Evolutionary conservation across 768 basidiomycete species (phyloP).

Genomic region (Amanita molliuscula): DNA sequence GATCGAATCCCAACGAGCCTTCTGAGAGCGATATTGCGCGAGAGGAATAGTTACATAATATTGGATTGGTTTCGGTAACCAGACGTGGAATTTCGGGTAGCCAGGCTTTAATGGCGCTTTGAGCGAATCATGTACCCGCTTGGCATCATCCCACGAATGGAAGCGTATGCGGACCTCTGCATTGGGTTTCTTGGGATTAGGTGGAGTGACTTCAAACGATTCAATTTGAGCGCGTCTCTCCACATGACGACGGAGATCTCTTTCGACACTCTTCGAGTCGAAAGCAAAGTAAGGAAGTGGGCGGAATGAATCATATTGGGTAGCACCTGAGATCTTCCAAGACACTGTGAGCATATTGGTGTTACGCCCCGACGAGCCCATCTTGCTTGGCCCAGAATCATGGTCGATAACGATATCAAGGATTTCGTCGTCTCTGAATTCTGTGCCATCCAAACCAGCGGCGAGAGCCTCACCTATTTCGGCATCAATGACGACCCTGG

Average conservation of each 20-base stretch:
- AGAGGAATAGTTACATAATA: slow-evolving; percentile 38
- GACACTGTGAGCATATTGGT: slow-evolving; percentile 34
- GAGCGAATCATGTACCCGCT: slow-evolving; percentile 26
- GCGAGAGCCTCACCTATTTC: slow-evolving; percentile 33
- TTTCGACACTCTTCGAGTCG: not conserved
- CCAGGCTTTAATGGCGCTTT: slow-evolving; percentile 16
- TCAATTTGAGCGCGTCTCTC: not conserved
- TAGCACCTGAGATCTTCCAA: slow-evolving; percentile 37
- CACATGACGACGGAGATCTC: not conserved
- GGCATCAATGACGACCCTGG: slow-evolving; percentile 29
- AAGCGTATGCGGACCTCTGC: slow-evolving; percentile 16
- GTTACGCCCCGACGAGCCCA: slow-evolving; percentile 25
- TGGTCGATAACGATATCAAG: slow-evolving; percentile 32
- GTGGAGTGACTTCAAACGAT: slow-evolving; percentile 5
- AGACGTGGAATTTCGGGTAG: slow-evolving; percentile 25
- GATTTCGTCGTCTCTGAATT: slow-evolving; percentile 28
- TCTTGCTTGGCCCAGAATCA: slow-evolving; percentile 27
- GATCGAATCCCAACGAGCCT: slow-evolving; percentile 36
- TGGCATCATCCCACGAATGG: slow-evolving; percentile 30
- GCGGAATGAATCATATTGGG: no score
- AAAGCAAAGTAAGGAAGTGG: not conserved
- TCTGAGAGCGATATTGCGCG: slow-evolving; percentile 43
- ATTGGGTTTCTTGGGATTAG: not conserved
- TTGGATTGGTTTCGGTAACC: slow-evolving; percentile 37
- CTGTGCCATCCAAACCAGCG: slow-evolving; percentile 31